A percentile compares a stretch with the other conserved stretches of the same genome.
phyloP scores from a whole-genome alignment of 768 basidiomycete species.

The Leccinum boreale region DNA sequence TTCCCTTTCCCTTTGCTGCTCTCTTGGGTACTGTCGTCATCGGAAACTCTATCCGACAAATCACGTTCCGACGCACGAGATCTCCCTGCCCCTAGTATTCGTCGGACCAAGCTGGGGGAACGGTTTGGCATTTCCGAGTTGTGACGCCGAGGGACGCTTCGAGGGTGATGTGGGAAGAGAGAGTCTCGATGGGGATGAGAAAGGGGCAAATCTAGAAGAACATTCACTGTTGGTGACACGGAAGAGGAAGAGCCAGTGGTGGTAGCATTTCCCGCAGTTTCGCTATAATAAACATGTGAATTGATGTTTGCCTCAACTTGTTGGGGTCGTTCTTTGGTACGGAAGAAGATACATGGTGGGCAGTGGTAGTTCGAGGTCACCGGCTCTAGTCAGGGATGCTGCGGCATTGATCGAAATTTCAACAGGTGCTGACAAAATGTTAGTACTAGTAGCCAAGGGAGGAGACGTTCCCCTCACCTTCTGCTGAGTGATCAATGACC shows the following conservation, averaged over 20 bases:
- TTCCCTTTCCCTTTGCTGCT: constrained; percentile 14
- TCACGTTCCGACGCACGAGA: constrained; percentile 29
- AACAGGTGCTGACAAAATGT: constrained; percentile 5
- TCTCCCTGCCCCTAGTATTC: constrained; percentile 8
- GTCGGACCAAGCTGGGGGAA: constrained; percentile 5
- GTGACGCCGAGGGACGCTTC: constrained; percentile 13
- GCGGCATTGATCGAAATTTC: not conserved
- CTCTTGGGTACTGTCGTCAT: constrained; percentile 2
- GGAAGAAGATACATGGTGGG: constrained; percentile 6
- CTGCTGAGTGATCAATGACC: not conserved
- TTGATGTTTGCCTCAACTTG: constrained; percentile 19
- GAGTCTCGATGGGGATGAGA: constrained; percentile 28
- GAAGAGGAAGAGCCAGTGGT: not conserved
- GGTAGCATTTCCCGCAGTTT: not conserved
- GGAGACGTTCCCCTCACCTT: not conserved
- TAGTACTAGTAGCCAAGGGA: not conserved
- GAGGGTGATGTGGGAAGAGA: constrained; percentile 22
- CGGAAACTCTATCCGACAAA: constrained; percentile 39
- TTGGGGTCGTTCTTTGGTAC: constrained; percentile 4
- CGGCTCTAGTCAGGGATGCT: not conserved
- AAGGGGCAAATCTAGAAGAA: constrained; percentile 3
- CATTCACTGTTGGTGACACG: constrained; percentile 5
- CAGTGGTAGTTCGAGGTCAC: not conserved
- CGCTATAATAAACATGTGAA: constrained; percentile 18
- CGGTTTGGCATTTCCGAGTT: constrained; percentile 4